Percentiles rank a stretch among this genome's conserved stretches.
phyloP scores from a whole-genome alignment of 2,329 filamentous ascomycete genomes.

The Beauveria sp. region DNA sequence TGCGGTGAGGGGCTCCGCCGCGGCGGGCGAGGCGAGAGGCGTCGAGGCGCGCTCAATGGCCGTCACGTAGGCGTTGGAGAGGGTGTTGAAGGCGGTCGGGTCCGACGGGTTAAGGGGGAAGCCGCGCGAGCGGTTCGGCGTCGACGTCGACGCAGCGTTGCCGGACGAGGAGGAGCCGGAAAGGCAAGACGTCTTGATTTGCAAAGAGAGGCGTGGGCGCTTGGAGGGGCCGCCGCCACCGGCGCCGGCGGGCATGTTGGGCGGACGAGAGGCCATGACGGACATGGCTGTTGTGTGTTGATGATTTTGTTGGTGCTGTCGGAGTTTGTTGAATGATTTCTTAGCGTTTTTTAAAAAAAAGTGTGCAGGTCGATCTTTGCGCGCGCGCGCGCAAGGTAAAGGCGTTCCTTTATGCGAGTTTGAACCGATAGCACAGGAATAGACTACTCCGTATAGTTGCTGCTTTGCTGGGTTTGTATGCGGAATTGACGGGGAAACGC shows the following conservation, averaged over 20 bases:
- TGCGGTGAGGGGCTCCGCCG: constrained; percentile 38
- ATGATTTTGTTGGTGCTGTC: not conserved
- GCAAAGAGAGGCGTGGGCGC: constrained; percentile 49
- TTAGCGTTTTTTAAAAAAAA: too few species aligned
- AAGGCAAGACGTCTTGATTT: constrained; percentile 38
- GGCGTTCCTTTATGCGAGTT: too few species aligned
- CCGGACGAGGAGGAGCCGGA: not conserved
- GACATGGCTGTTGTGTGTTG: constrained; percentile 2
- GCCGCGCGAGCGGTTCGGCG: constrained; percentile 23
- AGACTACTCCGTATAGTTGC: too few species aligned
- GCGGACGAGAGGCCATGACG: constrained; percentile 26
- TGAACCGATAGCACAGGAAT: too few species aligned
- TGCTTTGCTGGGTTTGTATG: too few species aligned
- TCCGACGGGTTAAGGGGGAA: constrained; percentile 44
- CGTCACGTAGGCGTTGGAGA: constrained; percentile 57
- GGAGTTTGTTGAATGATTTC: too few species aligned
- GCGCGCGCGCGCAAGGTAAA: too few species aligned
- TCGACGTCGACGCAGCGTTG: not conserved
- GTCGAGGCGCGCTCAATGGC: constrained; percentile 44
- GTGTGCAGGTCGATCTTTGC: too few species aligned
- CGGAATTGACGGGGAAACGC: too few species aligned
- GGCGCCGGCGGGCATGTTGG: constrained; percentile 16
- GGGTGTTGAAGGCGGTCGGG: constrained; percentile 57
- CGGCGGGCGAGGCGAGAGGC: constrained; percentile 35
- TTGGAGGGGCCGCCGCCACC: constrained; percentile 27